Base-by-base conservation (phyloP, 805 yeast genomes). In the Candida saitoana region DNA sequence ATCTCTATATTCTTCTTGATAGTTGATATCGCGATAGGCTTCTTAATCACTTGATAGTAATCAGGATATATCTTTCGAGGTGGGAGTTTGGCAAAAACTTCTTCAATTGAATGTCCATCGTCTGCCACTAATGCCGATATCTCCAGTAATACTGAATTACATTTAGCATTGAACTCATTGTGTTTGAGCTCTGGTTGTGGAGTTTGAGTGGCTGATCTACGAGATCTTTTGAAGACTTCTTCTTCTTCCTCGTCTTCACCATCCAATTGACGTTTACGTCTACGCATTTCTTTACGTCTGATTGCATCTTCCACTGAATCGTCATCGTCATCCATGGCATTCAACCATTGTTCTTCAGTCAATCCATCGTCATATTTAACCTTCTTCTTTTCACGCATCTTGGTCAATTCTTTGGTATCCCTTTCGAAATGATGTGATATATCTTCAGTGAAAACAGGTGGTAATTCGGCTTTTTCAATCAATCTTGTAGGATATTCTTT, bases 311-410 rank as follows among this genome's bases (percentile, higher is more conserved):
- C 84, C 18, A 78, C 78, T 1, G 77, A 63, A 48, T 77, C 85
- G 17, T 80, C 74, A 43, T 84, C 93, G 43, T 79, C 79, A 59
- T 85, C 93, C 73, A 85, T 77, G 1, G 87, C 87, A 59, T 79
- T 79, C 39, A 84, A 61, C 95, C 97, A 93, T 61, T 91, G 96
- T 55, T 87, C 96, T 59, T 93, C 99, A 5, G 95, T 84, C 52
- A 90, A 65, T 18, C 84, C 82, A 51, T 90, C 96, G 59, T 93
- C 98, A 54, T 83, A 84, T 50, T 84, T 84, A n/a, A 81, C 77
- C 5, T 76, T 64, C 62, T 87, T 87, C 43, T 95, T 84, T 52
- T 84, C 90, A 57, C 98, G 79, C 36, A 82, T 76, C 29, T 81
- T 87, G 12, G 59, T 74, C 12, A 71, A 63, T 29, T 74, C 74